phyloP scores from a whole-genome alignment of 2,329 filamentous ascomycete genomes.

The Fusarium penzigii region DNA sequence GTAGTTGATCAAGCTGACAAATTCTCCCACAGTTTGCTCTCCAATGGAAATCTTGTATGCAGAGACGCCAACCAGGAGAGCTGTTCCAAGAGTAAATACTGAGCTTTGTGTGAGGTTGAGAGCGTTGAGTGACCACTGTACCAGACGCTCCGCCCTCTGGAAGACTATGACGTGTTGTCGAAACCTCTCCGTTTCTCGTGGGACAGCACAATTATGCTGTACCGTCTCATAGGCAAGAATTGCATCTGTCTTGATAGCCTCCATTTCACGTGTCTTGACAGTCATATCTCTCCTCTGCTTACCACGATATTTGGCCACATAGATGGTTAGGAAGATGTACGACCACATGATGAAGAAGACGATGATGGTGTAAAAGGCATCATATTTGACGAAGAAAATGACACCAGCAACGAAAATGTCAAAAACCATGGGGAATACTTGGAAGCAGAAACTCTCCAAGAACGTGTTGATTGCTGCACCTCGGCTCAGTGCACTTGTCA shows the following conservation, averaged over 20 bases:
- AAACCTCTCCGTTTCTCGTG: constrained; percentile 59
- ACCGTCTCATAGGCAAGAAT: constrained; percentile 57
- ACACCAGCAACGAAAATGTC: constrained; percentile 51
- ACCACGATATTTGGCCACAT: constrained; percentile 49
- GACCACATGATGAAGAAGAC: constrained; percentile 50
- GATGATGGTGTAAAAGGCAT: constrained; percentile 50
- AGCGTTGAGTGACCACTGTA: constrained; percentile 35
- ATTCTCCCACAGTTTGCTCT: constrained; percentile 54
- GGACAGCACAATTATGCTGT: constrained; percentile 64
- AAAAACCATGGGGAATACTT: constrained; percentile 51
- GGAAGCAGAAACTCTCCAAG: constrained; percentile 49
- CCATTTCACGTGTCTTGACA: constrained; percentile 46
- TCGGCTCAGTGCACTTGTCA: constrained; percentile 50
- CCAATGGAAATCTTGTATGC: constrained; percentile 62
- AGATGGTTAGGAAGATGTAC: constrained; percentile 52
- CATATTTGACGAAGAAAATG: constrained; percentile 47
- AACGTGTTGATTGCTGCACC: constrained; percentile 51
- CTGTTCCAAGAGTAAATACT: constrained; percentile 62
- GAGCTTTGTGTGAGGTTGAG: constrained; percentile 65
- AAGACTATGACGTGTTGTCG: constrained; percentile 52
- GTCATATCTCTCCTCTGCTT: constrained; percentile 47
- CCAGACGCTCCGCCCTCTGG: constrained; percentile 41
- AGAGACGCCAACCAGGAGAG: constrained; percentile 61
- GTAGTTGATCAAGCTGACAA: constrained; percentile 58
- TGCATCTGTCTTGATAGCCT: constrained; percentile 50